These are phyloP conservation scores for Castanopsis chinensis DNA, from an alignment of 306 rosid genomes.

Conservation along the genomic window DNA sequence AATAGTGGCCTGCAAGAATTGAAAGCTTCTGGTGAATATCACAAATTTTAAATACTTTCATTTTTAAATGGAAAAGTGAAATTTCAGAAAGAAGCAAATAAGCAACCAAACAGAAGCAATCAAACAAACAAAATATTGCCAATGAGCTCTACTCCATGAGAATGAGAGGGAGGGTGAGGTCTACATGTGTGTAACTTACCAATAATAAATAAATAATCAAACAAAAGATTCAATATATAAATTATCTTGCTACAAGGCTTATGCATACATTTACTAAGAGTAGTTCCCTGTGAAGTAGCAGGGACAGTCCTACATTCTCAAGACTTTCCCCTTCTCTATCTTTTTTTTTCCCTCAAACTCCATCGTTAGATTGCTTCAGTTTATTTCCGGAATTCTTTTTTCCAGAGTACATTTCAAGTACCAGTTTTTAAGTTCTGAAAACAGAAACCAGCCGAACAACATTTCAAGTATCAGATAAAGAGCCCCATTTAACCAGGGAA, in stretches of 20 bases:
- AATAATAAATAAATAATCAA: no score
- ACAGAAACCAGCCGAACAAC: no score
- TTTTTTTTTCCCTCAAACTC: neutral
- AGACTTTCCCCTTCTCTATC: neutral
- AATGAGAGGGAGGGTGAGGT: no score
- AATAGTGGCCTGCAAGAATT: slow-evolving; percentile 75
- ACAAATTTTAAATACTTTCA: neutral
- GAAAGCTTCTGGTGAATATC: slow-evolving; percentile 20
- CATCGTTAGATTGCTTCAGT: neutral
- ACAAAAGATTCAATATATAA: neutral
- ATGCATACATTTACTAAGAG: neutral
- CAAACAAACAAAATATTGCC: neutral
- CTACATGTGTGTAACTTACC: no score
- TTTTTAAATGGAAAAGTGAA: neutral
- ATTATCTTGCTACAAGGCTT: neutral
- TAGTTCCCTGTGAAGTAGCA: neutral
- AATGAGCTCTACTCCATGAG: no score
- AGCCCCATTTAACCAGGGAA: neutral
- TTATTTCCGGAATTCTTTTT: no score
- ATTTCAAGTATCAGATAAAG: neutral
- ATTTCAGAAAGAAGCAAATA: neutral
- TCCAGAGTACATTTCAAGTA: no score
- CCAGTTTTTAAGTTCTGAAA: no score
- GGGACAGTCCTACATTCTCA: neutral
- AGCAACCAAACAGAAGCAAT: slow-evolving; percentile 14